These are phyloP conservation scores for Xylaria sp. DNA, from an alignment of 2,329 filamentous ascomycete genomes.

Conservation along the genomic window DNA sequence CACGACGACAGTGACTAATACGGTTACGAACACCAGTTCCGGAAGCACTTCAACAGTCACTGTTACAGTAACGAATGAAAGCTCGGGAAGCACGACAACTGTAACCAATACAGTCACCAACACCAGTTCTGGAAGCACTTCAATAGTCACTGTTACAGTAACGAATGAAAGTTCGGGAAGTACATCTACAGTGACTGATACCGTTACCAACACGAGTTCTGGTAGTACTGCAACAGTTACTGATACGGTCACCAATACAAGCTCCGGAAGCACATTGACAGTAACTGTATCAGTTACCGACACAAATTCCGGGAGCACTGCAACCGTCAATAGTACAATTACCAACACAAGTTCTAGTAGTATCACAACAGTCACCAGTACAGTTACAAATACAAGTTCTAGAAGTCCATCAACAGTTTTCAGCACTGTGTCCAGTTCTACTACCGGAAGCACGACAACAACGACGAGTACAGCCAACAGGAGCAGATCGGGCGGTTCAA, in stretches of 20 bases:
- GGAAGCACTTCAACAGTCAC: slow-evolving; percentile 12
- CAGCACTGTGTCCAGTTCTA: background rate
- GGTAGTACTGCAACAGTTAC: background rate
- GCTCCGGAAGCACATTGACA: background rate
- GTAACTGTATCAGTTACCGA: background rate
- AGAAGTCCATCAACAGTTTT: background rate
- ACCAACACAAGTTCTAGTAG: background rate
- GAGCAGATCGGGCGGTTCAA: background rate
- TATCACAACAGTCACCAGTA: background rate
- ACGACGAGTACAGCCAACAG: background rate
- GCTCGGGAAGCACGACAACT: background rate
- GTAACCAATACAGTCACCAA: background rate
- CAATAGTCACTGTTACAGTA: background rate
- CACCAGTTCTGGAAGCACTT: background rate
- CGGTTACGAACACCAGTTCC: background rate
- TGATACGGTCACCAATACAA: background rate
- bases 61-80: background rate
- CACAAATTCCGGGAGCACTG: slow-evolving; percentile 1
- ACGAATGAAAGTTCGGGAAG: background rate
- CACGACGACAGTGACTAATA: background rate
- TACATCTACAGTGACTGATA: background rate
- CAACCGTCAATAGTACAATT: background rate
- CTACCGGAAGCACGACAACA: background rate
- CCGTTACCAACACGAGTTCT: background rate
- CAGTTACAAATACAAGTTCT: background rate